phyloP scores from a whole-genome alignment of 2,329 filamentous ascomycete genomes.

The Alternaria infectoria region DNA sequence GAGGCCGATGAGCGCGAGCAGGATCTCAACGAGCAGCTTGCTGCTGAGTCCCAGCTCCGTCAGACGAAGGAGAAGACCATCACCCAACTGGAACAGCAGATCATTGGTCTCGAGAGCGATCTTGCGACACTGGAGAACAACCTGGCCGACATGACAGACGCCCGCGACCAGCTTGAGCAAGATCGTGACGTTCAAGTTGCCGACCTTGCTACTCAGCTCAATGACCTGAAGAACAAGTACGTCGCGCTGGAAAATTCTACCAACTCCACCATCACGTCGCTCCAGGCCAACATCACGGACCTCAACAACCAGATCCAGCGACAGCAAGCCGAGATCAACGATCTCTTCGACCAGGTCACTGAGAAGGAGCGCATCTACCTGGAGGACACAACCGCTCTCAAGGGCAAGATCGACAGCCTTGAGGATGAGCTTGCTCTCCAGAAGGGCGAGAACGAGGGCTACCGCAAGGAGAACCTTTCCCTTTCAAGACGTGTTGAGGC shows the following conservation, averaged over 20 bases:
- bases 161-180: slow-evolving; percentile 41
- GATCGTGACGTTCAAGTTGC: slow-evolving; percentile 43
- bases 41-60: slow-evolving; percentile 48
- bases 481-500: slow-evolving; percentile 37
- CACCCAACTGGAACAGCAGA: slow-evolving; percentile 40
- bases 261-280: slow-evolving; percentile 38
- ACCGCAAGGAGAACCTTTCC: slow-evolving; percentile 36
- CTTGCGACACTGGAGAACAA: slow-evolving; percentile 35
- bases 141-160: slow-evolving; percentile 30
- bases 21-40: slow-evolving; percentile 48
- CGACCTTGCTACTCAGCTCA: slow-evolving; percentile 45
- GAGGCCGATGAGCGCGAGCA: slow-evolving; percentile 48
- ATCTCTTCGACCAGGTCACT: slow-evolving; percentile 37
- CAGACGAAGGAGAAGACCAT: slow-evolving; percentile 46
- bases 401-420: slow-evolving; percentile 30
- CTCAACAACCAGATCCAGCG: slow-evolving; percentile 50
- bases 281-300: slow-evolving; percentile 48
- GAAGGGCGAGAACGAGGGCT: slow-evolving; percentile 32
- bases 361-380: slow-evolving; percentile 34
- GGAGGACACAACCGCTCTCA: slow-evolving; percentile 33
- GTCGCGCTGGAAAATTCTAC: slow-evolving; percentile 39
- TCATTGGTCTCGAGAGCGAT: slow-evolving; percentile 43
- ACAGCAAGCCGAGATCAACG: slow-evolving; percentile 47
- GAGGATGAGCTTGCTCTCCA: slow-evolving; percentile 26
- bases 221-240: slow-evolving; percentile 39